Percentiles rank a stretch among this genome's conserved stretches.
Conservation (phyloP, 225 moss, liverwort and hornwort genomes). For the Marchantia polymorpha region DNA sequence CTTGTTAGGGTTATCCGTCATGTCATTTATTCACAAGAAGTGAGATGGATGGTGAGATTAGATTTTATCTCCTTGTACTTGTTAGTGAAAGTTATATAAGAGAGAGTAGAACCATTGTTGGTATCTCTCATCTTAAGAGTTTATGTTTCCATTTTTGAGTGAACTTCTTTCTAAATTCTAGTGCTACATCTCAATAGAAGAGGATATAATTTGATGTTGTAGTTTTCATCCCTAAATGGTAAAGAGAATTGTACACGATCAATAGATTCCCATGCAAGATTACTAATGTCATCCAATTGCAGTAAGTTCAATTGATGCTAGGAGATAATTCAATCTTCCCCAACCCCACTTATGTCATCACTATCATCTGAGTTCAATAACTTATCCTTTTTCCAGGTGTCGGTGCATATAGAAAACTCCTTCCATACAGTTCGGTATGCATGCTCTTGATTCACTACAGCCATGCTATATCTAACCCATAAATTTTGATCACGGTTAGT, state of each 20-base stretch:
- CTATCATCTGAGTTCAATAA: conserved; percentile 97
- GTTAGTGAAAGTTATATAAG: no score
- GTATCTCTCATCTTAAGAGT: no score
- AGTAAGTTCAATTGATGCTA: conserved; percentile 61
- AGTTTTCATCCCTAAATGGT: conserved; percentile 77
- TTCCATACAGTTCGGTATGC: conserved; percentile 98
- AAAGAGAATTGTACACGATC: conserved; percentile 75
- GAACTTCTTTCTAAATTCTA: no score
- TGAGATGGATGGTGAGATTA: no score
- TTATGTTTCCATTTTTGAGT: no score
- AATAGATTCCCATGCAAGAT: conserved; percentile 83
- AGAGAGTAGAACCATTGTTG: no score
- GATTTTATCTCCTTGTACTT: no score
- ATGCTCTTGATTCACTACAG: conserved; percentile 99
- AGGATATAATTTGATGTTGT: no score
- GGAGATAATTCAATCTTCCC: no score
- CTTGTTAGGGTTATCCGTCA: no score
- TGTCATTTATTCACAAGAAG: no score
- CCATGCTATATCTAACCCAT: conserved; percentile 99
- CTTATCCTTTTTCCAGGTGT: conserved; percentile 99
- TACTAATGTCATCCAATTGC: conserved; percentile 70
- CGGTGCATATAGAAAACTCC: conserved; percentile 98
- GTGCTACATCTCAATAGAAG: no score
- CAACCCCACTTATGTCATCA: conserved; percentile 98
- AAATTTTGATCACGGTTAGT: conserved; percentile 98